Conservation (phyloP, 1,284 basidiomycete genomes). For the Porogramme epimiltina region DNA sequence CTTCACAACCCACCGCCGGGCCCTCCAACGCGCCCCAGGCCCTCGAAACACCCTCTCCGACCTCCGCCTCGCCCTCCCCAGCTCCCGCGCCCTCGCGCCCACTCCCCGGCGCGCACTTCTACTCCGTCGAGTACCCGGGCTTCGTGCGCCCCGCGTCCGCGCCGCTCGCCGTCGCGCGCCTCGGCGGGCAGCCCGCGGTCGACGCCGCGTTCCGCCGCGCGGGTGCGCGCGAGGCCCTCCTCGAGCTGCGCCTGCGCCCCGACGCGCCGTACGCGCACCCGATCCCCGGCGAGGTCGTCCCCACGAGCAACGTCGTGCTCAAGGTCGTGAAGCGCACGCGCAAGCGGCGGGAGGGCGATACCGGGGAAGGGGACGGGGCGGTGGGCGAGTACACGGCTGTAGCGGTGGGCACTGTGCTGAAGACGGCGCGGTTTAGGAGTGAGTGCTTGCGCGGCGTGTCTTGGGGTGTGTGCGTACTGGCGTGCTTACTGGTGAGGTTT, state of each 20-base stretch:
- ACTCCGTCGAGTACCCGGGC: slow-evolving; percentile 89
- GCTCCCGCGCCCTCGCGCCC: slow-evolving; percentile 42
- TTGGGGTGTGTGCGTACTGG: background rate
- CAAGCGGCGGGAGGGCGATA: slow-evolving; percentile 35
- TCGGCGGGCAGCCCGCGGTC: slow-evolving; percentile 73
- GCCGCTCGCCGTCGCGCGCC: slow-evolving; percentile 58
- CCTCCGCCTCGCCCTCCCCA: background rate
- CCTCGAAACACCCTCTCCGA: too few species aligned
- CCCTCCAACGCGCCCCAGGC: too few species aligned
- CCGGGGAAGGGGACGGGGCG: slow-evolving; percentile 39
- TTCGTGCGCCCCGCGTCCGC: slow-evolving; percentile 72
- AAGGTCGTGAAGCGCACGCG: slow-evolving; percentile 76
- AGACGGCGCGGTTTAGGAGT: slow-evolving; percentile 91
- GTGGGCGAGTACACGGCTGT: slow-evolving; percentile 81
- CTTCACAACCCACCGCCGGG: slow-evolving; percentile 2
- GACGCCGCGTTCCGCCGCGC: slow-evolving; percentile 73
- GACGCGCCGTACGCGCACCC: slow-evolving; percentile 81
- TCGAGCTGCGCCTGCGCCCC: slow-evolving; percentile 78
- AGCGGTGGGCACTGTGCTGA: slow-evolving; percentile 74
- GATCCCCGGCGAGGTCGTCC: slow-evolving; percentile 75
- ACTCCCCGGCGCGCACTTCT: slow-evolving; percentile 66
- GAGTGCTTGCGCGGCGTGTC: slow-evolving; percentile 31
- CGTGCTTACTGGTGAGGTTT: background rate
- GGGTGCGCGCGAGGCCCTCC: slow-evolving; percentile 48
- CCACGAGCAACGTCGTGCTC: slow-evolving; percentile 78